Conservation (phyloP, 2,329 filamentous ascomycete species). For the Paraconiothyrium sp. region DNA sequence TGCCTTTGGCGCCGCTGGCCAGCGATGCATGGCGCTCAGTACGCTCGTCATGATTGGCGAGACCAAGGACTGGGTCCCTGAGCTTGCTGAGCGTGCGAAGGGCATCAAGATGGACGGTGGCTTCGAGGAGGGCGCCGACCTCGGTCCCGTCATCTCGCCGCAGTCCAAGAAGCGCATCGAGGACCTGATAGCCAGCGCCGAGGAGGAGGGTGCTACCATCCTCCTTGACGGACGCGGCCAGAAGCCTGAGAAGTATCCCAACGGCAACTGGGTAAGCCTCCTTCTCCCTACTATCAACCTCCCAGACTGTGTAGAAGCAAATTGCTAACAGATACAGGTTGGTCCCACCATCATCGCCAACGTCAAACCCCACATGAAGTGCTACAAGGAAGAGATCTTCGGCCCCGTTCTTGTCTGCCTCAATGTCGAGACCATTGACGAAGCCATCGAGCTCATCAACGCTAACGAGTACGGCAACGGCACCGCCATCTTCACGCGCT, state of each 20-base stretch:
- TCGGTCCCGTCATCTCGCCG: slow-evolving; percentile 83
- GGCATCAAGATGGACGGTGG: slow-evolving; percentile 78
- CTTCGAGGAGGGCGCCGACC: slow-evolving; percentile 81
- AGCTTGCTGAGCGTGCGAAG: slow-evolving; percentile 80
- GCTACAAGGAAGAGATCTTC: slow-evolving; percentile 88
- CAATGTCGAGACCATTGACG: slow-evolving; percentile 79
- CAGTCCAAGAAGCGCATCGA: slow-evolving; percentile 83
- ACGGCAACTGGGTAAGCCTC: slow-evolving; percentile 76
- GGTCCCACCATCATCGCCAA: slow-evolving; percentile 84
- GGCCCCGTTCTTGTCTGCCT: slow-evolving; percentile 85
- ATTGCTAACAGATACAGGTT: slow-evolving; percentile 59
- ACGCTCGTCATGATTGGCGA: slow-evolving; percentile 85
- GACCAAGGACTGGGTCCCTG: slow-evolving; percentile 82
- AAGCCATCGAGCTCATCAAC: slow-evolving; percentile 84
- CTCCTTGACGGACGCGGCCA: slow-evolving; percentile 82
- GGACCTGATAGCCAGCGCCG: slow-evolving; percentile 76
- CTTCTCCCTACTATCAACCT: neutral
- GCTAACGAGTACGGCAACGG: slow-evolving; percentile 88
- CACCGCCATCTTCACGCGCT: slow-evolving; percentile 83
- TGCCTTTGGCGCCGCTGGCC: slow-evolving; percentile 84
- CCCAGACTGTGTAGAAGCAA: neutral
- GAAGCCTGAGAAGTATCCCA: slow-evolving; percentile 79
- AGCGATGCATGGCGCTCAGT: slow-evolving; percentile 87
- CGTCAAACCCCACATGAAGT: slow-evolving; percentile 82
- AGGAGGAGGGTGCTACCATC: slow-evolving; percentile 82